Base-by-base conservation (phyloP, 2,329 filamentous ascomycete species). In the Hymenotorrendiella dingleyae region DNA sequence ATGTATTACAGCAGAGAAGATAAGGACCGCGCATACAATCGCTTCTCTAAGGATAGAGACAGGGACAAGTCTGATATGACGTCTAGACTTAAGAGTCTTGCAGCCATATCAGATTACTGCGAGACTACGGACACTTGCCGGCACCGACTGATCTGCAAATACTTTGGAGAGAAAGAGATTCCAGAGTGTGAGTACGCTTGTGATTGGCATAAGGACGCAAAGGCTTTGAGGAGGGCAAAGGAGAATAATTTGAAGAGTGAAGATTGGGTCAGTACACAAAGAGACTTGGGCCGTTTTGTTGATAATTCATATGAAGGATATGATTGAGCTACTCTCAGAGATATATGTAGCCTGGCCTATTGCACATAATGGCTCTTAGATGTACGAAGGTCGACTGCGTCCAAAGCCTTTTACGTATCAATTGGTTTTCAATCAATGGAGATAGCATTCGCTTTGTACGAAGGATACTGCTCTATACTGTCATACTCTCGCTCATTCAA, bases 1-100 rank as follows among this genome's bases (percentile, higher is more conserved):
- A 69, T 97, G 42, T 95, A 96, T 64, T 97, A 96, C 65, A 89
- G 82, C 46, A 79, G 86, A 10, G 86, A 94, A 62, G 90, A 96
- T 58, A 73, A 87, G 20, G 86, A 95, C 57, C 76, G 88, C 1
- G 78, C 85, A 8, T 78, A 74, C 8, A 63, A 58, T 48, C 66
- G 81, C 66, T 63, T 79, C 28, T 64, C 69, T 47, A 69, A 71
- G 49, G 71, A 71, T 50, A 64, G 70, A 57, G 64, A 67, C 19
- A 64, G 70, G 57, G 64, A 67, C 19, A 60, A 64, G 23, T 56
- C 61, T 43, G 53, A 67, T 47, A 68, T 72, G 38, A 61, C 73
- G 43, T 72, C 77, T 6, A 72, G 81, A 47, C 62, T 78, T 12
- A 70, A 75, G 54, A 87, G 83, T 50, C 70, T 88, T 19, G 70